Percentiles rank a stretch among this genome's conserved stretches.
Evolutionary conservation across 495 filamentous ascomycete genomes (phyloP).

Genomic region (Penicillium roqueforti): DNA sequence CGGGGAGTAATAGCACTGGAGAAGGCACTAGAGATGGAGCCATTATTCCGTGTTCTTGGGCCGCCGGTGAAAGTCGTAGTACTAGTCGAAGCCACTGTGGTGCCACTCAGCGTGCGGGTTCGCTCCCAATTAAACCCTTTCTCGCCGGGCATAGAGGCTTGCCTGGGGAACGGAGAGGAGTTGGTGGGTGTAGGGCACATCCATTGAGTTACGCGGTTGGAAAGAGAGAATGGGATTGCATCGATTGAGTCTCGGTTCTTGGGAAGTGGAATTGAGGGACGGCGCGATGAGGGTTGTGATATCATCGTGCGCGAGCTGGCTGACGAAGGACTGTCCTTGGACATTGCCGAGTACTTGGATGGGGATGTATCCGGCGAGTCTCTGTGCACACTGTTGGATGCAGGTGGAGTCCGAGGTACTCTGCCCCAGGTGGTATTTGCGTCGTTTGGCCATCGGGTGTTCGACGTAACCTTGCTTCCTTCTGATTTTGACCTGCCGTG

Average conservation of each 20-base stretch:
- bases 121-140: constrained; percentile 29
- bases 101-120: constrained; percentile 40
- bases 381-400: not conserved
- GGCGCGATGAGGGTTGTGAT: constrained; percentile 19
- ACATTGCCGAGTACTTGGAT: constrained; percentile 3
- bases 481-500: constrained; percentile 16
- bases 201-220: constrained; percentile 36
- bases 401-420: constrained; percentile 9
- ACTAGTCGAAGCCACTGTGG: constrained; percentile 34
- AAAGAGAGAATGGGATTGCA: constrained; percentile 16
- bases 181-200: constrained; percentile 21
- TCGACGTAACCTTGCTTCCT: constrained; percentile 10
- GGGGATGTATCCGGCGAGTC: constrained; percentile 1
- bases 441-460: constrained; percentile 1
- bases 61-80: constrained; percentile 24
- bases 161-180: constrained; percentile 2
- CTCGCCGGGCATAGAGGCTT: constrained; percentile 20
- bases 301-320: constrained; percentile 22
- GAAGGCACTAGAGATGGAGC: constrained; percentile 30
- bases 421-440: not conserved
- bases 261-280: constrained; percentile 18
- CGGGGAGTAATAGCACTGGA: constrained; percentile 24
- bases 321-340: constrained; percentile 13
- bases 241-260: constrained; percentile 20
- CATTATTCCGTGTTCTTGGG: constrained; percentile 14